Evolutionary conservation across 305 asterid genomes (phyloP), one percentile per base, ranked within the genome.

Genomic region (Salvia sclarea): DNA sequence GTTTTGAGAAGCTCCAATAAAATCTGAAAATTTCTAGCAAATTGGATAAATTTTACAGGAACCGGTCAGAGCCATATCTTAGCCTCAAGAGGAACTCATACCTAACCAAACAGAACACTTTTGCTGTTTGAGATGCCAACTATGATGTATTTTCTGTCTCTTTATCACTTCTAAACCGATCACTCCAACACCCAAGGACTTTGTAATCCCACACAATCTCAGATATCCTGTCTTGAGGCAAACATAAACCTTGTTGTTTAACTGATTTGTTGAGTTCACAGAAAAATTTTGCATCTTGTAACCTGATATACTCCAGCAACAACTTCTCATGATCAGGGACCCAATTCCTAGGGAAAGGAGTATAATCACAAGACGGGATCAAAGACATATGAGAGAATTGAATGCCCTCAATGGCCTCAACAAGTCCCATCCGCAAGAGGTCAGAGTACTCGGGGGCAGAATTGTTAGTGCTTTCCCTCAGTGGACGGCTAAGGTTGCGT

Each of bases 361-460:
- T 82, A 75, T 93, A 93, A 76, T 93, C 96, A 57, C 96, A 90
- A 0, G 97, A 82, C 0, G 95, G 96, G 45, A 93, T 88, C 63
- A 77, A 75, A 22, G 88, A 76, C 97, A 81, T 84, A 35, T 78
- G 95, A 28, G 97, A 93, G 76, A 90, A 93, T 20, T 82, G 96
- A 74, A 90, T 88, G 2, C 98, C 96, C 67, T 93, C 98, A 22
- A 93, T 93, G 56, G 75, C 83, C 71, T 93, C 97, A 73, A 93
- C 96, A 49, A 90, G 89, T 53, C 98, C 98, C 92, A 88, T 79
- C 73, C 98, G 82, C 81, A 93, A 76, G 56, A 93, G 98, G 72
- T 93, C 98, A 8, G 97, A 85, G 79, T 88, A 93, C 78, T 93
- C 97, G 0, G 98, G 98, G 4, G 98, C 95, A 63, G 94, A 74